Base-by-base conservation (phyloP, 192 early-diverging fungal species). In the Backusella luteola region DNA sequence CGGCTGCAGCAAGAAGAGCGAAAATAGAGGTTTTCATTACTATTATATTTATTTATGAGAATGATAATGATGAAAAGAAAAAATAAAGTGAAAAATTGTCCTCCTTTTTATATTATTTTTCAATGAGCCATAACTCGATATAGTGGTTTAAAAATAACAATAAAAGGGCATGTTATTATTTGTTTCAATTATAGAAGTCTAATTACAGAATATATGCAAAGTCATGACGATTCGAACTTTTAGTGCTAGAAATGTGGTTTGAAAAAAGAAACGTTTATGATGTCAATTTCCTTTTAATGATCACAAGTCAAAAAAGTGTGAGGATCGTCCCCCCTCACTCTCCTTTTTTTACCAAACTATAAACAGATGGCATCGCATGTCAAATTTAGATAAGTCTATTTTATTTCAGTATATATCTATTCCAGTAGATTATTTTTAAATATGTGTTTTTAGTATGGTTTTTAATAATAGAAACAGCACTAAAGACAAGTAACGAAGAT, bases 1-100 rank as follows among this genome's bases (percentile, higher is more conserved):
- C 46, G 11, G 71, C 71, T 0, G 46, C 71, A 32, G 71, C 71
- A 15, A 73, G 26, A 36, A 73, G 42, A 19, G 71, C 41, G n/a
- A 42, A 19, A 29, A 73, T 69, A 9, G 68, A 69, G 14, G 68
- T 12, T n/a, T 69, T 69, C 68, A 69, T 69, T 15, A 0, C 4
- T 69, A 23, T 68, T 68, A 6, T 36, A 15, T 68, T 36, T 63
- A 14, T 26, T 63, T 29, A 12, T 12, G 11, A 4, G 23, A 12
- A 63, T 53, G 52, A 21, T 21, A 3, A 44, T 53, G 56, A 63
- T 29, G 21, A 26, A 1, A 59, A 21, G 2, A 56, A 56, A 23
- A 56, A 59, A 59, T 6, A 59, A 9, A 26, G 3, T 6, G 11
- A 23, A 59, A 26, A 59, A 59, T 0, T 0, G 6, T 2, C 53